phyloP scores from a whole-genome alignment of 2,329 filamentous ascomycete genomes.

The Claviceps sorghi region DNA sequence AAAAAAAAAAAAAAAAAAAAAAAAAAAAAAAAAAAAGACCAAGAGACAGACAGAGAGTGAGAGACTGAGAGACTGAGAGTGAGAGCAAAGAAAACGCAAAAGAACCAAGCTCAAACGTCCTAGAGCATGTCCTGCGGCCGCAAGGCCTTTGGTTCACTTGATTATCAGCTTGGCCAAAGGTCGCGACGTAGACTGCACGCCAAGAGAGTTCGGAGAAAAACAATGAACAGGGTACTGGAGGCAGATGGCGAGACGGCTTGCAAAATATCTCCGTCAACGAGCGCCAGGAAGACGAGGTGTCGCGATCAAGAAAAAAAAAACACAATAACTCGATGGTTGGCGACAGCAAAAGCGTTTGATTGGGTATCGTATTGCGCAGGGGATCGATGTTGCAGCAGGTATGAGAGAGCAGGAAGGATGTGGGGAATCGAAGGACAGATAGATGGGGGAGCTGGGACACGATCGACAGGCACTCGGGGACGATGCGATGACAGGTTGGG shows the following conservation, averaged over 20 bases:
- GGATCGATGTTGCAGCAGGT: neutral
- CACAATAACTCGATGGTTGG: neutral
- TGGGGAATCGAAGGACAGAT: neutral
- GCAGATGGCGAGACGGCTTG: neutral
- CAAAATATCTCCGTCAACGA: neutral
- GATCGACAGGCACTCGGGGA: neutral
- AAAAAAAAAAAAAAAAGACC: neutral
- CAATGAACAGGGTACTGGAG: neutral
- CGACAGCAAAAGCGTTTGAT: neutral
- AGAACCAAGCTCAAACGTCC: neutral
- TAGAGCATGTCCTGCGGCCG: slow-evolving; percentile 8
- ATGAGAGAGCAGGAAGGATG: neutral
- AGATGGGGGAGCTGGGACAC: neutral
- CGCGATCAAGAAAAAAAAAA: neutral
- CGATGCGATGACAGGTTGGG: neutral
- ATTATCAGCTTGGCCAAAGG: neutral
- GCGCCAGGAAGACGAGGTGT: neutral
- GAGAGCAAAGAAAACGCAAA: neutral
- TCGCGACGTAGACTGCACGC: neutral
- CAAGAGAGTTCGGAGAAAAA: neutral
- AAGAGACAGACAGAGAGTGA: neutral
- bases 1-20: neutral
- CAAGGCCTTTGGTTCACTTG: neutral
- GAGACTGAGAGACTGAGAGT: neutral
- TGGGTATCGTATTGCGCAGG: slow-evolving; percentile 2